Base-by-base conservation (phyloP, 768 basidiomycete species). In the Boletus tylopilopsis region DNA sequence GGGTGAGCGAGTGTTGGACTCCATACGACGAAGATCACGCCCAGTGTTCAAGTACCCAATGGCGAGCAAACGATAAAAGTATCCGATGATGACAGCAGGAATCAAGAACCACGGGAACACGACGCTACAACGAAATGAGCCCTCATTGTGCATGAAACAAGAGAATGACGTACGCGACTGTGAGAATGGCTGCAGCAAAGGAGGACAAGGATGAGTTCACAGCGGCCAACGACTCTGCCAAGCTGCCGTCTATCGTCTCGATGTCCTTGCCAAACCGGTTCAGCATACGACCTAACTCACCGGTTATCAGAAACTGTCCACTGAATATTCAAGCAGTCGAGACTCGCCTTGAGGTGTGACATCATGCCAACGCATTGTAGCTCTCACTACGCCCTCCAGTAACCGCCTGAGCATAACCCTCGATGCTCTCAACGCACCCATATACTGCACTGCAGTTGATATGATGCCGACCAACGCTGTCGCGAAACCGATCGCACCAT, bases 201-300 rank as follows among this genome's bases (percentile, higher is more conserved):
- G 78, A 79, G 0, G 89, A 90, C 37, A 91, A 67, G 2, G 87
- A 90, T 0, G 81, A 77, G 60, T 91, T 90, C 41, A 94, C 88
- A 1, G 81, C 76, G 56, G 89, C 82, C 23, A 92, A 70, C 1
- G 86, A 82, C 11, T 76, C 65, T 0, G 85, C 81, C 27, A 91
- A 70, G 4, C 82, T 84, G 0, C 76, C 75, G 62, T 95, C 94
- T 18, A 95, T 87, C 0, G 88, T 92, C 66, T 93, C 91, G 30
- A 94, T 77, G 60, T 95, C 91, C 72, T 85, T 86, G 59, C 82
- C 85, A 61, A 94, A 93, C 6, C 91, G 80, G 67, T 93, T 94
- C 57, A 94, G 74, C 77, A 94, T 85, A 3, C 89, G 85, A 33
- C 90, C 88, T 81, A 46, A 23, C 22, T 19, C 42, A 6, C 49